Percentiles rank a stretch among this genome's conserved stretches.
Conservation (phyloP, 352 stramenopile genomes). For the Pythium rhizo-oryzae region DNA sequence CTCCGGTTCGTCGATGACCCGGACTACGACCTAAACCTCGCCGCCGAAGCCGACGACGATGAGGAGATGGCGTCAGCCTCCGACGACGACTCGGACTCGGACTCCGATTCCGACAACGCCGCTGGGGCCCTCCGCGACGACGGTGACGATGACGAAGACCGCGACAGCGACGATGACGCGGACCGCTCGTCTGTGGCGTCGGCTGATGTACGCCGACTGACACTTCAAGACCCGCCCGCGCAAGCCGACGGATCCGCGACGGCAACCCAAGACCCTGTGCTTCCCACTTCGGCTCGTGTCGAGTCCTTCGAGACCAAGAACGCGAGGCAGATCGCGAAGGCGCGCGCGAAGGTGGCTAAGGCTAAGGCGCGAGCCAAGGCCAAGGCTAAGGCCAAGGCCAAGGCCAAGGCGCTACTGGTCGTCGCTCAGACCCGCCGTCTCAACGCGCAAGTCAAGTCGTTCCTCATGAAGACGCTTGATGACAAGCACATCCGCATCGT, state of each 20-base stretch:
- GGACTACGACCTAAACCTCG: neutral
- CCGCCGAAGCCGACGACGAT: neutral
- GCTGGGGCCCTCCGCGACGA: neutral
- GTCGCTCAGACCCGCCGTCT: neutral
- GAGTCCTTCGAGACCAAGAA: neutral
- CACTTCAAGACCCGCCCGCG: neutral
- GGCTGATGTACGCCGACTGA: neutral
- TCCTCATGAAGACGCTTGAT: constrained; percentile 22
- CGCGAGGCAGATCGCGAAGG: neutral
- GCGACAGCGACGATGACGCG: neutral
- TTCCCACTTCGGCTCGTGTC: neutral
- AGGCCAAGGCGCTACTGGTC: neutral
- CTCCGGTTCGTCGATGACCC: neutral
- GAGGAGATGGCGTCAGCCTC: neutral
- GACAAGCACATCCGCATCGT: constrained; percentile 18
- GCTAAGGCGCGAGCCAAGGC: neutral
- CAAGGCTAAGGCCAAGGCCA: constrained; percentile 2
- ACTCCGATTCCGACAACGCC: neutral
- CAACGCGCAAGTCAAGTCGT: constrained; percentile 5
- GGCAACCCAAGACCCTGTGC: neutral
- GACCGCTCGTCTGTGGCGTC: neutral
- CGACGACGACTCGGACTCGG: neutral
- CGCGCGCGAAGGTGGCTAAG: neutral
- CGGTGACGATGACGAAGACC: constrained; percentile 1
- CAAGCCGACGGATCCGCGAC: neutral